Base-by-base conservation (phyloP, 1,139 yeast genomes). In the Lodderomyces oxycetoniae region DNA sequence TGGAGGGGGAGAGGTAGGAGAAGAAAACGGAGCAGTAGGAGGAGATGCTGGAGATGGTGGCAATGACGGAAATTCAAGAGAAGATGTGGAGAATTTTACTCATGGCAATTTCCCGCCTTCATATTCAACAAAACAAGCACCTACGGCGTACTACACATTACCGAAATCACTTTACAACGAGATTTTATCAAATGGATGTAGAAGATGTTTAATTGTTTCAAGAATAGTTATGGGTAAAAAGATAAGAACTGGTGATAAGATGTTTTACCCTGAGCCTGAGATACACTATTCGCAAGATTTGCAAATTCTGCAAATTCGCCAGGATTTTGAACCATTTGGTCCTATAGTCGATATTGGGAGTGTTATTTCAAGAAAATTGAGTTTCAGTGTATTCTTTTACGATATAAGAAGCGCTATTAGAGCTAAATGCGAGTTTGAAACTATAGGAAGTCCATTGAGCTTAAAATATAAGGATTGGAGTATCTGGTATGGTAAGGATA, bases 401-500 rank as follows among this genome's bases (percentile, higher is more conserved):
- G 83, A 82, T 48, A 71, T 82, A 5, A 53, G 71, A 31, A 62
- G 79, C 12, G 87, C 95, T 0, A 74, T 84, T 19, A 50, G 55
- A n/a, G 87, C 84, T 3, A 80, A 79, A 54, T 59, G 57, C 26
- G 71, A 69, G 16, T 53, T 63, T 37, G 63, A 60, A 30, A 45
- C 48, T 5, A 41, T 39, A 4, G 63, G 63, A 1, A 59, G 74
- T 3, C 44, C 42, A n/a, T 46, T 80, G 42, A 48, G 61, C 35
- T 45, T 45, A n/a, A 74, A 68, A 44, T 84, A 78, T 47, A 54
- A 54, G 6, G 71, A 61, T 5, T 85, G 94, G 93, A 55, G 63
- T 8, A 57, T 81, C 3, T 70, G 77, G 72, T 85, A 75, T 48
- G 87, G 84, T 0, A 71, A 68, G 34, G 95, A 85, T 51, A 73